Base-by-base conservation (phyloP, 441 rosid genomes). In the Pelargonium australe region DNA sequence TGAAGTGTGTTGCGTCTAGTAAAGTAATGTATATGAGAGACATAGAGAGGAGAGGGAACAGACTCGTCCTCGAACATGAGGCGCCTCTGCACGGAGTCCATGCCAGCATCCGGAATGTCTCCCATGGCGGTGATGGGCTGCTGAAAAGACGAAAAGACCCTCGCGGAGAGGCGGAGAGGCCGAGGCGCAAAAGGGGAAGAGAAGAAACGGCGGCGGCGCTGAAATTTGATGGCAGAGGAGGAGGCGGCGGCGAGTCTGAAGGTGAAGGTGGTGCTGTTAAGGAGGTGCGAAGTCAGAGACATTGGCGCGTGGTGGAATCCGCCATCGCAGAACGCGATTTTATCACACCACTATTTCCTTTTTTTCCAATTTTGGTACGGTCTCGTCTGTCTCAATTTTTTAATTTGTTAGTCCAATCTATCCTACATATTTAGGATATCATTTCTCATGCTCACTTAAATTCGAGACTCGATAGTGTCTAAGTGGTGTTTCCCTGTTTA, bases 1-100 rank as follows among this genome's bases (percentile, higher is more conserved):
- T 53, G 16, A 60, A 61, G 31, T 28, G 31, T 28, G 31, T 28
- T 28, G 31, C 31, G 31, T 1, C 31, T 28, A 28, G 31, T 28
- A 28, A 28, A 28, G 31, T 28, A 28, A 28, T 28, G 31, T 28
- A 28, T 2, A 28, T 28, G 31, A 65, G 14, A 17, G 8, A 19
- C 1, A 47, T 45, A 17, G 10, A 3, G 23, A 44, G 28, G 55
- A 63, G 14, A 20, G 12, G 16, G 68, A 34, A 82, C 89, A 73
- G 74, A 94, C 98, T 94, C 95, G 80, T 94, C 98, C 20, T 89
- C 98, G 60, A 94, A 88, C 98, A 94, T 91, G 83, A 94, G 98
- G 78, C 98, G 96, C 23, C 95, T 78, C 85, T 94, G 97, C 74
- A 94, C 97, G 64, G 97, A 95, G 78, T 94, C 98, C 97, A 94